Base-by-base conservation (phyloP, 108 stramenopile species). In the Ochromonas danica region DNA sequence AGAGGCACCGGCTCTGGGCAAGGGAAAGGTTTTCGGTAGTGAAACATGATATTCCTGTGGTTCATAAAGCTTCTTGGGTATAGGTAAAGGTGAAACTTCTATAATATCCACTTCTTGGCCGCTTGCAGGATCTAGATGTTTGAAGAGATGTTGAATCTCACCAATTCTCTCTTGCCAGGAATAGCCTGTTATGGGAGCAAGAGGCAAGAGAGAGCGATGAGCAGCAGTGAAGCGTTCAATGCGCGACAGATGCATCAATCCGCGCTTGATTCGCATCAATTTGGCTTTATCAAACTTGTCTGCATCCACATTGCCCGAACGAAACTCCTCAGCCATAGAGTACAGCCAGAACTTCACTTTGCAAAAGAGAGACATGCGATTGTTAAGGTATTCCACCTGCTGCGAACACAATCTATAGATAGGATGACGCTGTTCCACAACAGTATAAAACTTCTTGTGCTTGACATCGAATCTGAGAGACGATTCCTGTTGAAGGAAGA, bases 381-480 rank as follows among this genome's bases (percentile, higher is more conserved):
- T 85, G 81, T 91, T 91, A 45, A 78, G 84, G n/a, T 61, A 25
- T 14, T 67, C 88, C 17, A 91, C 42, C 28, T 80, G 71, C n/a
- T 87, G 75, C n/a, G 42, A 31, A 27, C 84, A 42, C 0, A 84
- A 71, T 40, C 90, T 81, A 81, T 91, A 91, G 27, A 90, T 88
- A 42, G 89, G 89, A 61, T 91, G 91, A 79, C 77, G 81, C 61
- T 85, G 82, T 70, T 90, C 87, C 36, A 82, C 63, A 0, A 85
- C 72, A 22, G 90, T 70, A 62, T 78, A 57, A 85, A 90, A 89
- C 17, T 60, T 40, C 78, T 90, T 86, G 28, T 84, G 74, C 39
- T 81, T 61, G 67, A 62, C 71, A 70, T 90, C 87, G 57, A 65
- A 91, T 33, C 86, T 80, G 39, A 91, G 77, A 1, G 82, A 78